Conservation (phyloP, 306 rosid genomes). For the Vigna reflexopilosa region DNA sequence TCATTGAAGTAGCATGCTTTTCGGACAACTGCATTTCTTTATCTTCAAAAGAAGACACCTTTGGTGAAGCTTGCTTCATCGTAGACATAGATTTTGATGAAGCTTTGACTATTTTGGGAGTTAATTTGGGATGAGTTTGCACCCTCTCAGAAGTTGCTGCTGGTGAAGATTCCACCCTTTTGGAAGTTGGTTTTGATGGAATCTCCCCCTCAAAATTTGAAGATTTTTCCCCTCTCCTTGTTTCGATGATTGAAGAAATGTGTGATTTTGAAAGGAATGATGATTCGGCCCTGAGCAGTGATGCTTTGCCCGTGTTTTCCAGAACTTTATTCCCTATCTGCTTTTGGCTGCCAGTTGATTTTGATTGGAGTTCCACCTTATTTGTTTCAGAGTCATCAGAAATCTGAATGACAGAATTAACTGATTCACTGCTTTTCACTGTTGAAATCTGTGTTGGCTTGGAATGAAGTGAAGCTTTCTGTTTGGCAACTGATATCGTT, state of each 20-base stretch:
- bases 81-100: conserved; percentile 13
- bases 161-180: conserved; percentile 17
- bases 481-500: conserved; percentile 35
- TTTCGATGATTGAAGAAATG: conserved; percentile 36
- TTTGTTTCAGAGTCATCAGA: neutral
- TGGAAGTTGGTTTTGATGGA: conserved; percentile 34
- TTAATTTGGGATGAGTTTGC: conserved; percentile 18
- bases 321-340: conserved; percentile 40
- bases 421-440: conserved; percentile 43
- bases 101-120: conserved; percentile 21
- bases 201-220: conserved; percentile 37
- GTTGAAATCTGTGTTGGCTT: conserved; percentile 45
- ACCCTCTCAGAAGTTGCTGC: neutral
- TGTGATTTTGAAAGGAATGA: conserved; percentile 30
- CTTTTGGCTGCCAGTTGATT: conserved; percentile 41
- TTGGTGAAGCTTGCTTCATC: conserved; percentile 48
- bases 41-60: conserved; percentile 43
- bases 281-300: conserved; percentile 47
- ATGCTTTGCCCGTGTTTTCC: conserved; percentile 44
- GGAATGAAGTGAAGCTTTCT: conserved; percentile 44
- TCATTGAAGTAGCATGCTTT: conserved; percentile 44
- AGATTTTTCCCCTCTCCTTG: conserved; percentile 42
- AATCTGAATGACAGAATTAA: conserved; percentile 20
- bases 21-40: conserved; percentile 50
- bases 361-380: neutral